Base-by-base conservation (phyloP, 257 asterid species). In the Fraxinus excelsior region DNA sequence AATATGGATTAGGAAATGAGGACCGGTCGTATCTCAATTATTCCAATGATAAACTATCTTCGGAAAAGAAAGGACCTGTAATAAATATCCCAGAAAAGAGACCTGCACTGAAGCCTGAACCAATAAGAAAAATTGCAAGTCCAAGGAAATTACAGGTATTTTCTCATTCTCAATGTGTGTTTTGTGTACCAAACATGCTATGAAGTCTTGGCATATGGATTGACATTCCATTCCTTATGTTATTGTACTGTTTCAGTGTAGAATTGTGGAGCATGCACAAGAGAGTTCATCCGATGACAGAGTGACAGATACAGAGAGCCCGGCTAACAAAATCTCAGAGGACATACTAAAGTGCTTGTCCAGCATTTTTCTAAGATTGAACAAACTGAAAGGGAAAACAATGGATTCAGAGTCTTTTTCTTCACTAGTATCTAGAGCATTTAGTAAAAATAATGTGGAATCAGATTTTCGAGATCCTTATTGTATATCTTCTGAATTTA, bases 271-370 rank as follows among this genome's bases (percentile, higher is more conserved):
- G 80, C 89, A 85, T 80, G 86, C 90, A 42, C 92, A 83, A 44
- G 92, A 91, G 89, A 85, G 90, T 74, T 86, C 83, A 51, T 85
- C 87, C 0, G 92, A 87, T 74, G 94, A 87, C 51, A 74, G 78
- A 73, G 60, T 75, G 75, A 14, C 77, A 65, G 93, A 87, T 67
- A 58, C 74, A 21, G 90, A 87, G 37, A 88, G 80, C 21, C 86
- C 81, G 84, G 91, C 86, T 2, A 92, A 91, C 76, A 88, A 76
- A 76, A 76, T 82, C 74, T 94, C 97, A 1, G 88, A 86, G 81
- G 90, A 92, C 76, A 83, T 89, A 66, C 80, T 94, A 81, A 94
- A 84, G 82, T 94, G 96, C 82, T 84, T 94, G 75, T 86, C 80
- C 83, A 84, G 76, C 72, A 89, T 88, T 64, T 88, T 89, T 60